Conservation (phyloP, 345 rosid species). For the Heritiera fomes region DNA sequence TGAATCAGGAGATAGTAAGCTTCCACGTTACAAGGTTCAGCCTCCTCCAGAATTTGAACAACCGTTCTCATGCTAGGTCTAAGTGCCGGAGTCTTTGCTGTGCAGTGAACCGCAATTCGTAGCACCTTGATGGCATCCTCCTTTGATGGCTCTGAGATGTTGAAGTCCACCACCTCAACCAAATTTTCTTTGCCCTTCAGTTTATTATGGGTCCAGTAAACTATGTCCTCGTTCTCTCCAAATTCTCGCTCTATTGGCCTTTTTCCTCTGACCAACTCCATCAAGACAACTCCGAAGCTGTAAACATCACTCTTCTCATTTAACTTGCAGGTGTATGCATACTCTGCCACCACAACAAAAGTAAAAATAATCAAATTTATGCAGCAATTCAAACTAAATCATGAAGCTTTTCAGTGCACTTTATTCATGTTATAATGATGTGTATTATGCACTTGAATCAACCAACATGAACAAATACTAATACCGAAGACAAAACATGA, state of each 20-base stretch:
- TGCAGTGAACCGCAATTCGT: constrained; percentile 64
- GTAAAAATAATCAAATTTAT: neutral
- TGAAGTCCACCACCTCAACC: constrained; percentile 49
- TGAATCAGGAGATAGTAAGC: neutral
- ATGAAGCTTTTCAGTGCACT: neutral
- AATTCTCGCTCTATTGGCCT: constrained; percentile 64
- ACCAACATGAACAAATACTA: neutral
- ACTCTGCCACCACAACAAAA: constrained; percentile 44
- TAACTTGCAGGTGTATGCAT: constrained; percentile 57
- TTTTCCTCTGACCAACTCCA: constrained; percentile 82
- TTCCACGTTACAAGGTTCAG: neutral
- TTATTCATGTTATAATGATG: neutral
- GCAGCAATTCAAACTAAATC: neutral
- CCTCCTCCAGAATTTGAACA: neutral
- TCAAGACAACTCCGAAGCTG: constrained; percentile 81
- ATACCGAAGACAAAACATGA: neutral
- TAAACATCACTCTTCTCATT: constrained; percentile 83
- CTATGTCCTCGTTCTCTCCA: constrained; percentile 69
- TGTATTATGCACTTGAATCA: neutral
- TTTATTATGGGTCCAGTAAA: constrained; percentile 54
- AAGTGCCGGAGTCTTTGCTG: constrained; percentile 49
- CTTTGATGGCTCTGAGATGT: constrained; percentile 39
- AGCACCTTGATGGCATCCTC: constrained; percentile 59
- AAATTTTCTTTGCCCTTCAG: constrained; percentile 40
- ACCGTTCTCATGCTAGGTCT: constrained; percentile 83